These are phyloP conservation scores for Pythium utonaiense DNA, from an alignment of 352 stramenopile species.

Conservation along the genomic window DNA sequence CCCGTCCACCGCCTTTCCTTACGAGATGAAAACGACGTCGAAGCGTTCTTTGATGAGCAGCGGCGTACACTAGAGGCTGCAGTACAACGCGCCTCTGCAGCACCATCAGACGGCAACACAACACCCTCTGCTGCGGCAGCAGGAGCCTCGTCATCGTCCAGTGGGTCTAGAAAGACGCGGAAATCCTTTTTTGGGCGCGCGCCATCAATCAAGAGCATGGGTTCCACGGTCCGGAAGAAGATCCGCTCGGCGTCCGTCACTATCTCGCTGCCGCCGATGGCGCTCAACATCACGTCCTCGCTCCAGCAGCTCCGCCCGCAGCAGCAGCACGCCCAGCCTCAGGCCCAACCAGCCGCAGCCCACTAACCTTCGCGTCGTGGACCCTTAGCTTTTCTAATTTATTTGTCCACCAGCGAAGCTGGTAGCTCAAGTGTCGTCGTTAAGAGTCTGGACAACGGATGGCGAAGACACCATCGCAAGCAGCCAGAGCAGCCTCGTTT, in stretches of 20 bases:
- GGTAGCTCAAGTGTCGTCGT: background rate
- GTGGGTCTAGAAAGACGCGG: slow-evolving; percentile 11
- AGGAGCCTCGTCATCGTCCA: slow-evolving; percentile 13
- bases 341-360: background rate
- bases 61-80: slow-evolving; percentile 33
- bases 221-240: slow-evolving; percentile 61
- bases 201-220: slow-evolving; percentile 58
- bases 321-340: slow-evolving; percentile 13
- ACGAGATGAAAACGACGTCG: slow-evolving; percentile 52
- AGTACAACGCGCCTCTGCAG: slow-evolving; percentile 6
- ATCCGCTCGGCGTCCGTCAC: slow-evolving; percentile 58
- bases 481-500: background rate
- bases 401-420: slow-evolving; percentile 1
- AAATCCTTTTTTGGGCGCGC: slow-evolving; percentile 48
- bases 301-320: slow-evolving; percentile 42
- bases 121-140: slow-evolving; percentile 15
- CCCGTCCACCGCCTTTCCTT: slow-evolving; percentile 52
- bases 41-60: slow-evolving; percentile 76
- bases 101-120: slow-evolving; percentile 9
- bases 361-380: slow-evolving; percentile 17
- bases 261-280: slow-evolving; percentile 73
- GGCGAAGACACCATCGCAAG: background rate
- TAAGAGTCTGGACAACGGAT: background rate
- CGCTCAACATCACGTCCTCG: slow-evolving; percentile 56
- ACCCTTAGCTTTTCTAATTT: slow-evolving; percentile 5